Evolutionary conservation across 2,329 filamentous ascomycete species (phyloP).

Genomic region (Beauveria australis): DNA sequence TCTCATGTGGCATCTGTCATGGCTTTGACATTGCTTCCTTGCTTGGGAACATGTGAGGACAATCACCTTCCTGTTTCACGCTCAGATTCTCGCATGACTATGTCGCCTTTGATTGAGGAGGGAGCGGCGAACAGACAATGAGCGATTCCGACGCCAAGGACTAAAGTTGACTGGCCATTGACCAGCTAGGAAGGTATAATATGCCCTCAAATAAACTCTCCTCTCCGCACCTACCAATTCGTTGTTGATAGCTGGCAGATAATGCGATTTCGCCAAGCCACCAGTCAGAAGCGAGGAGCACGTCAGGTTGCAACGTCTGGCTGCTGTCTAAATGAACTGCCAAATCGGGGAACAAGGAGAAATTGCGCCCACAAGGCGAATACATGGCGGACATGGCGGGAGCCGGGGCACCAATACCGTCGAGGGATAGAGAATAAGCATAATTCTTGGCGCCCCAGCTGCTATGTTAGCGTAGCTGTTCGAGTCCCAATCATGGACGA

Average conservation of each 20-base stretch:
- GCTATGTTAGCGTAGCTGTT: neutral
- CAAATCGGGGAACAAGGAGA: neutral
- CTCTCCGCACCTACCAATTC: neutral
- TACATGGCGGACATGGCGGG: too few species aligned
- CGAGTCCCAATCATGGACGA: neutral
- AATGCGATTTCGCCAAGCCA: neutral
- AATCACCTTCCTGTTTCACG: constrained; percentile 2
- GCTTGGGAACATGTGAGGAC: neutral
- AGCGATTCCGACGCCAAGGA: neutral
- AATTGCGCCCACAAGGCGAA: neutral
- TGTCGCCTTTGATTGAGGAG: neutral
- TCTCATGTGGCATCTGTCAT: neutral
- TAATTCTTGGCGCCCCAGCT: constrained; percentile 5
- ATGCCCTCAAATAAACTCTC: neutral
- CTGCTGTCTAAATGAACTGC: neutral
- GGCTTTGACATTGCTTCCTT: neutral
- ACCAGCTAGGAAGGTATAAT: neutral
- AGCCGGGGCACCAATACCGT: neutral
- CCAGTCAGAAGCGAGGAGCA: neutral
- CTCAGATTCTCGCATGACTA: neutral
- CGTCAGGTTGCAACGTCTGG: constrained; percentile 1
- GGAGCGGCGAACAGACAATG: neutral
- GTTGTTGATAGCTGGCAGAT: neutral
- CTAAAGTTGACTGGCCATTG: neutral
- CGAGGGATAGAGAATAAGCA: neutral